These are phyloP conservation scores for Coniochaeta sp. DNA, from an alignment of 2,329 filamentous ascomycete species.

Conservation along the genomic window DNA sequence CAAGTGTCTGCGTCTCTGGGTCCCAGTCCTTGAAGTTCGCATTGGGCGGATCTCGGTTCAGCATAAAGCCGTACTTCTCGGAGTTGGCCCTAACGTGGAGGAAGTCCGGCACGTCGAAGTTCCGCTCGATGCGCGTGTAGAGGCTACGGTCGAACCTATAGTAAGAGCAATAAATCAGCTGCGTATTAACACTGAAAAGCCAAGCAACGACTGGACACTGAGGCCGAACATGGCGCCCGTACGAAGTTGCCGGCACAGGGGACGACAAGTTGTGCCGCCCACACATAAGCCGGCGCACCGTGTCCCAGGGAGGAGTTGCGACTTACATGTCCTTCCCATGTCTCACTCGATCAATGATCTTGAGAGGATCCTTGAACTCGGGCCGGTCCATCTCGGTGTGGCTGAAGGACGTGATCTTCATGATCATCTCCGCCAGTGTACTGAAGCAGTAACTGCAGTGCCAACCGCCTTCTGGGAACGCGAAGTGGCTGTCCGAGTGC, in stretches of 20 bases:
- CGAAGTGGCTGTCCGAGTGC: conserved; percentile 17
- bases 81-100: conserved; percentile 21
- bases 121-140: conserved; percentile 23
- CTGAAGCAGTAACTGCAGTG: conserved; percentile 38
- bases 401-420: conserved; percentile 34
- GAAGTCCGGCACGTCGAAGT: conserved; percentile 34
- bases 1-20: too few relatives aligned
- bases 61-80: conserved; percentile 26
- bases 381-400: conserved; percentile 30
- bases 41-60: conserved; percentile 29
- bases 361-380: conserved; percentile 29
- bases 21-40: conserved; percentile 27
- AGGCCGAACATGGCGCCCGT: too few relatives aligned
- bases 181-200: too few relatives aligned
- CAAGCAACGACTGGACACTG: too few relatives aligned
- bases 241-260: too few relatives aligned
- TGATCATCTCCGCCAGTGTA: conserved; percentile 31
- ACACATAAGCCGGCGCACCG: too few relatives aligned
- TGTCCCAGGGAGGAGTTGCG: too few relatives aligned
- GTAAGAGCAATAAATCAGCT: too few relatives aligned
- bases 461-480: conserved; percentile 35
- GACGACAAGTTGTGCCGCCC: too few relatives aligned
- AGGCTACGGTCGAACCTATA: conserved; percentile 14
- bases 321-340: conserved; percentile 34
- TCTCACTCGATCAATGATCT: conserved; percentile 31